A percentile compares a stretch with the other conserved stretches of the same genome.
These are phyloP conservation scores for Oemleria cerasiformis DNA, from an alignment of 306 rosid species.

Conservation along the genomic window DNA sequence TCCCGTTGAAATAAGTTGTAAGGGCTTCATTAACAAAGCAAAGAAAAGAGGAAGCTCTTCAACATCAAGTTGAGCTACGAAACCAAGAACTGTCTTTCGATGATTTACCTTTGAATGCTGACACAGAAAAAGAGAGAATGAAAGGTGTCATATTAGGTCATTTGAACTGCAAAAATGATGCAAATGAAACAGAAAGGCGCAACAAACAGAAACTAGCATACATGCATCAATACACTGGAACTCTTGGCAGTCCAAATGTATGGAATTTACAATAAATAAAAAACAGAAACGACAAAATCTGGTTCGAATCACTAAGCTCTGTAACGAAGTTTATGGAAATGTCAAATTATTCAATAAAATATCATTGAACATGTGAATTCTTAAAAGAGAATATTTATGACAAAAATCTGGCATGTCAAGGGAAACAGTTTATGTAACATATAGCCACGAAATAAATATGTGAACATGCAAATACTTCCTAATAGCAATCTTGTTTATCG, in stretches of 20 bases:
- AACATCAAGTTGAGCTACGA: constrained; percentile 75
- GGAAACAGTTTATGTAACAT: neutral
- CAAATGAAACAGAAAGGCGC: neutral
- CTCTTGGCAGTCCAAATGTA: neutral
- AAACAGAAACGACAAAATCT: too few species aligned
- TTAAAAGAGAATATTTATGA: neutral
- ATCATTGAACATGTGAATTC: neutral
- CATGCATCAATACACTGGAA: neutral
- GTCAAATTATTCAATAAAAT: neutral
- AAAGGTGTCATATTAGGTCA: neutral
- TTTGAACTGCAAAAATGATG: neutral
- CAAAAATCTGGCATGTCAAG: neutral
- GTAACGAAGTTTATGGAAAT: neutral
- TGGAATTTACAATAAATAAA: neutral
- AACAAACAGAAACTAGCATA: neutral
- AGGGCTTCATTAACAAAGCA: constrained; percentile 68
- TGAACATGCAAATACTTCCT: neutral
- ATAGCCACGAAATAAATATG: neutral
- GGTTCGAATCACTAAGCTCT: neutral
- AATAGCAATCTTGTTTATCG: neutral
- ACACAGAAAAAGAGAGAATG: constrained; percentile 13
- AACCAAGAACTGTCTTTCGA: constrained; percentile 82
- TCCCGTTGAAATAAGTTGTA: constrained; percentile 54
- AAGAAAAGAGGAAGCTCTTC: constrained; percentile 85
- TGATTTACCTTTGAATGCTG: constrained; percentile 79